Evolutionary conservation across 2,329 filamentous ascomycete species (phyloP), one percentile per base, ranked within the genome.

Genomic region (Aspergillus aculeatinus): DNA sequence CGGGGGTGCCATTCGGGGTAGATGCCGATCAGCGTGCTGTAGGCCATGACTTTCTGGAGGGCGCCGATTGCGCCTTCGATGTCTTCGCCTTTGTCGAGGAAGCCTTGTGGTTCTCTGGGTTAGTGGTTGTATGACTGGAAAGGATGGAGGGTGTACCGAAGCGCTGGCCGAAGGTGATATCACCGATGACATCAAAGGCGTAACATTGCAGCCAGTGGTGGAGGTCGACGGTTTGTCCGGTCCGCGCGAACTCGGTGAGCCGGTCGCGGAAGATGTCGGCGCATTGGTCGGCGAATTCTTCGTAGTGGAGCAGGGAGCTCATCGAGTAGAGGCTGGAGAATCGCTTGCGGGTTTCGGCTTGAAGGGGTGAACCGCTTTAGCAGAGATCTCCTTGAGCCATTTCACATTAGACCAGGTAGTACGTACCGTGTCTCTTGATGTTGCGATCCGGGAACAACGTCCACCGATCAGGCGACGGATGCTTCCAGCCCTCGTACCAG

Each of bases 241-340:
- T 55, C 0, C 61, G 54, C 1, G 79, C 74, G 11, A 79, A 72
- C 57, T 81, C 77, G 0, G 48, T 56, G 33, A 83, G 69, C 2
- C 75, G 68, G 27, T 70, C 62, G 1, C 67, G 58, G 23, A 84
- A 76, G 0, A 83, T 60, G 12, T 77, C 72, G 2, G 76, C 73
- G 60, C 80, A 83, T 5, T 79, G 72, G 62, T 85, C 76, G 6
- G 83, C 81, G 57, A 80, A 82, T 0, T 71, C 67, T 65, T 85
- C 82, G 57, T 83, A 84, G 47, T 74, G 71, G 1, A 83, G 70
- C 3, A 84, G 65, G 5, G 78, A 77, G 29, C 74, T 79, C 78
- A 84, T 81, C 9, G 77, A 78, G 61, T 82, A 84, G 1, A 80
- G 67, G 3, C 72, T 68, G 11, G 81, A 75, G 59, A 81, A 80